phyloP scores from a whole-genome alignment of 2,329 filamentous ascomycete species.

The Shiraia bambusicola region DNA sequence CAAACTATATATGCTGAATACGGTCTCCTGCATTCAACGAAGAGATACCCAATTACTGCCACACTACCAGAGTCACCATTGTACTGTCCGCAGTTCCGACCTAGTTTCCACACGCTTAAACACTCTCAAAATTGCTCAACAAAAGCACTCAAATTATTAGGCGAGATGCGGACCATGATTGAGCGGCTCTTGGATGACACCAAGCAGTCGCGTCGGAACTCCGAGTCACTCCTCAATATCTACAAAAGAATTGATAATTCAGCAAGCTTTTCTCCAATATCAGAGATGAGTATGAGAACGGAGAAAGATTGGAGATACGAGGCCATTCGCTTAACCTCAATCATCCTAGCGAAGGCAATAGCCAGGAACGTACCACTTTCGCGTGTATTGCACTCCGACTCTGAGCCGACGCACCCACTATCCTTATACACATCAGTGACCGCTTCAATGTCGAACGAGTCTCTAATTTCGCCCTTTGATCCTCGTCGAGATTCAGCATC shows the following conservation, averaged over 20 bases:
- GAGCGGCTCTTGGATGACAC: slow-evolving; percentile 30
- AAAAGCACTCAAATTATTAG: slow-evolving; percentile 25
- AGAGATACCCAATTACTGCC: slow-evolving; percentile 17
- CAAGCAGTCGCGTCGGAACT: slow-evolving; percentile 20
- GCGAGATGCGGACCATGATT: slow-evolving; percentile 33
- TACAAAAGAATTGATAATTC: slow-evolving; percentile 22
- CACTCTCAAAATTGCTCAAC: slow-evolving; percentile 17
- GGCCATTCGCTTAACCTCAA: slow-evolving; percentile 34
- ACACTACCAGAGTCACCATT: slow-evolving; percentile 42
- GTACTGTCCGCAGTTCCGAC: slow-evolving; percentile 27
- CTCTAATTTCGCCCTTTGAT: slow-evolving; percentile 18
- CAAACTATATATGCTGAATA: slow-evolving; percentile 31
- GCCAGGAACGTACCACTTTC: slow-evolving; percentile 29
- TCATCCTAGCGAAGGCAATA: slow-evolving; percentile 39
- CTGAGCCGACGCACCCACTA: slow-evolving; percentile 1
- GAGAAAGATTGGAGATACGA: slow-evolving; percentile 38
- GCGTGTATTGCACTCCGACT: slow-evolving; percentile 20
- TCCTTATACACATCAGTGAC: slow-evolving; percentile 6
- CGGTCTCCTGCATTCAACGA: slow-evolving; percentile 15
- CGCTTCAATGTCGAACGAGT: slow-evolving; percentile 17
- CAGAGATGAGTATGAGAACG: slow-evolving; percentile 12
- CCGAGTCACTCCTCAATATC: slow-evolving; percentile 15
- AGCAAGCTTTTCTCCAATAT: slow-evolving; percentile 15
- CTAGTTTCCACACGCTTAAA: slow-evolving; percentile 30
- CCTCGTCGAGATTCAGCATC: slow-evolving; percentile 21